phyloP scores from a whole-genome alignment of 2,329 filamentous ascomycete genomes.

The Parastagonospora avenae region DNA sequence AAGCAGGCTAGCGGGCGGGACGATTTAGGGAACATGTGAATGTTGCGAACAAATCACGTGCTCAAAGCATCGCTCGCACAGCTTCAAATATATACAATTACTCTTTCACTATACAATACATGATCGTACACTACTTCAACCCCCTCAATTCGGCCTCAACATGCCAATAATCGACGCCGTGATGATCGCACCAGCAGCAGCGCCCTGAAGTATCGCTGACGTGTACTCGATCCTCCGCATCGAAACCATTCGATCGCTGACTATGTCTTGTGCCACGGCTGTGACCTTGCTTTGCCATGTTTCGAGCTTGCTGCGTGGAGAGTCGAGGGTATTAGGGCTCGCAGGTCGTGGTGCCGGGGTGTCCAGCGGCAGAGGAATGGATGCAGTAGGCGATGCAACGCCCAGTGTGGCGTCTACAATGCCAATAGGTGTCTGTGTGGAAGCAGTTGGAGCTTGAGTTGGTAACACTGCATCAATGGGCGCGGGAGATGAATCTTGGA shows the following conservation, averaged over 20 bases:
- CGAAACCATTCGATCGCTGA: constrained; percentile 53
- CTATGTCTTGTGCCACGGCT: constrained; percentile 38
- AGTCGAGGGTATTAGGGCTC: constrained; percentile 21
- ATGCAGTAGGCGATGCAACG: constrained; percentile 4
- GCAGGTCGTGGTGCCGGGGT: constrained; percentile 12
- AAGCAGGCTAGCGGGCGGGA: background rate
- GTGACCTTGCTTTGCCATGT: constrained; percentile 30
- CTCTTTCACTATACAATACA: background rate
- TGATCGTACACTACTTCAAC: background rate
- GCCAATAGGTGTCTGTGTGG: constrained; percentile 1
- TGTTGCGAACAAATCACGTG: too few relatives aligned
- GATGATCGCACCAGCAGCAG: constrained; percentile 49
- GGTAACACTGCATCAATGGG: constrained; percentile 2
- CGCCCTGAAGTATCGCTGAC: constrained; percentile 51
- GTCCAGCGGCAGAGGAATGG: constrained; percentile 12
- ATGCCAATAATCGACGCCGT: constrained; percentile 35
- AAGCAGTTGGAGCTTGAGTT: constrained; percentile 2
- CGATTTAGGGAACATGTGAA: background rate
- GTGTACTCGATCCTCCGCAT: constrained; percentile 55
- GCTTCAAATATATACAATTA: background rate
- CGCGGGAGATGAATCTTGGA: constrained; percentile 16
- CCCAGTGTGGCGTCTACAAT: constrained; percentile 8
- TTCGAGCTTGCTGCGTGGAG: constrained; percentile 9
- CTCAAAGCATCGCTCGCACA: too few relatives aligned
- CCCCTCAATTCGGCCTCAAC: constrained; percentile 21